Evolutionary conservation across 768 basidiomycete species (phyloP).

Genomic region (Lactarius akahatsu): DNA sequence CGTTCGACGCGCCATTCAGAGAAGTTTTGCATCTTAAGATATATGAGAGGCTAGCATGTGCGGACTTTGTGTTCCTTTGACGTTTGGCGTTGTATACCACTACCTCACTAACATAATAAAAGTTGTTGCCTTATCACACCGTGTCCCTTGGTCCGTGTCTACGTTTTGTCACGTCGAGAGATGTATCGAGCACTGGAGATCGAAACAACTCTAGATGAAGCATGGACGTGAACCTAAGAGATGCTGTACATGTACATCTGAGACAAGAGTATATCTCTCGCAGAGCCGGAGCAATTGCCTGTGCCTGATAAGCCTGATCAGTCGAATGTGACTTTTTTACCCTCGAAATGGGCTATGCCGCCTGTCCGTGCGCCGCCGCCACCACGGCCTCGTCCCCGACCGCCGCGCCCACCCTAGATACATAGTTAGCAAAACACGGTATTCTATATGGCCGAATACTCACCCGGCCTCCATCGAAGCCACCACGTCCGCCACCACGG

Average conservation of each 20-base stretch:
- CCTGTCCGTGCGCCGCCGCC: slow-evolving; percentile 55
- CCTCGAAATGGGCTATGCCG: slow-evolving; percentile 61
- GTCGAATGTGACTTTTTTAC: slow-evolving; percentile 65
- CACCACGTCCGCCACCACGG: slow-evolving; percentile 40
- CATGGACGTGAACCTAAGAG: slow-evolving; percentile 8
- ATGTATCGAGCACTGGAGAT: neutral
- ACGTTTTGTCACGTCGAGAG: neutral
- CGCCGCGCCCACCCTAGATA: slow-evolving; percentile 31
- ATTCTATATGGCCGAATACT: slow-evolving; percentile 28
- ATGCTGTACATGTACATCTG: slow-evolving; percentile 1
- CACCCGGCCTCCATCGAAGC: slow-evolving; percentile 40
- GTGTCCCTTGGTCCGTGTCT: neutral
- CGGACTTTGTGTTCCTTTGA: slow-evolving; percentile 1
- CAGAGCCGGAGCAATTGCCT: neutral
- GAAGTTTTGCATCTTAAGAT: slow-evolving; percentile 38
- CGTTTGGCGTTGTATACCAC: slow-evolving; percentile 16
- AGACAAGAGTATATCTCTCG: neutral
- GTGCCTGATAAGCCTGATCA: slow-evolving; percentile 4
- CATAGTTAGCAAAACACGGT: slow-evolving; percentile 5
- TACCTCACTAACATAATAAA: slow-evolving; percentile 17
- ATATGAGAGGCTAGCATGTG: neutral
- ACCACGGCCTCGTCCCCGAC: slow-evolving; percentile 42
- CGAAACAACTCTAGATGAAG: slow-evolving; percentile 5
- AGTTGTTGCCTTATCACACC: neutral
- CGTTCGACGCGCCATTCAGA: slow-evolving; percentile 65